Base-by-base conservation (phyloP, 805 yeast genomes). In the Brettanomyces custersianus region DNA sequence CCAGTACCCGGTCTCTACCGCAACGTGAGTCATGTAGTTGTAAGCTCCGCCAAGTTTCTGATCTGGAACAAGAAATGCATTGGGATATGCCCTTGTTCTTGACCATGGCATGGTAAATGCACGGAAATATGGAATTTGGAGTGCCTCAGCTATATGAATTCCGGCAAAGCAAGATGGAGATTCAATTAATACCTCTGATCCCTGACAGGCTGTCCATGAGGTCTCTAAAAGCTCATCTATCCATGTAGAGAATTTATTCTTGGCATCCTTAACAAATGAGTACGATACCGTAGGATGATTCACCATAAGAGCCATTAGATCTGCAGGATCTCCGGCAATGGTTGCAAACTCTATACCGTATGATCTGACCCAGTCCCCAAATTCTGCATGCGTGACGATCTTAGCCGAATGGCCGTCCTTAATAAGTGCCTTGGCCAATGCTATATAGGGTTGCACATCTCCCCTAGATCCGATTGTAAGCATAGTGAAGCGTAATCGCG, bases 61-160 rank as follows among this genome's bases (percentile, higher is more conserved):
- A 41, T 87, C 96, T 0, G 97, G 96, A 6, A 85, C 95, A 53
- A 88, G 76, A 44, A 90, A 87, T 0, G 97, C 96, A 64, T 90
- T 96, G 1, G 96, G 96, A 53, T 90, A 90, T 0, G 96, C 94
- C 46, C 94, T 68, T 1, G 97, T 88, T 41, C 95, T 63, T 0
- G 96, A 85, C 97, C 97, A 90, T 0, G 97, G 97, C 97, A 90
- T 90, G 0, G 97, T 90, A 54, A 90, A 90, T 0, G 96, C 96
- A 48, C 96, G 68, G 63, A 84, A 82, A 54, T 90, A 90, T 0
- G 97, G 95, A 38, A 90, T 81, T 16, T 77, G 74, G 39, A 90
- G 59, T 1, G 94, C 94, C 55, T 90, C 97, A 3, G 97, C 96
- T 39, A 90, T 83, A 49, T 90, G 97, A 32, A 88, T 73, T 8